phyloP scores from a whole-genome alignment of 1,139 yeast genomes.

The Sugiyamaella grinbergsii region DNA sequence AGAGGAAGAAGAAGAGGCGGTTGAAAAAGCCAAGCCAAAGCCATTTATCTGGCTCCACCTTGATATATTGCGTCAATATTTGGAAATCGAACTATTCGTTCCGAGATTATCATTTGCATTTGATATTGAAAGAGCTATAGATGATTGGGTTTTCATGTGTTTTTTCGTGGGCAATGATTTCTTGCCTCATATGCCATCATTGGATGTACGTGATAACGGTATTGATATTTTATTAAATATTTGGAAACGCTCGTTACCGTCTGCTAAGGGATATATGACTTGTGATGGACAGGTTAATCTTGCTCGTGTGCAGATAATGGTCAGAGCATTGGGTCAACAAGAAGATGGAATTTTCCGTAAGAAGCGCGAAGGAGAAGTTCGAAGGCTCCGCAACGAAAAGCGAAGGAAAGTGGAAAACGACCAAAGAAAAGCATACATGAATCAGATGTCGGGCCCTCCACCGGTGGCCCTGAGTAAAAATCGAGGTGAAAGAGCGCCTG shows the following conservation, averaged over 20 bases:
- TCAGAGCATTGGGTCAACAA: conserved; percentile 64
- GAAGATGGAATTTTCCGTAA: conserved; percentile 80
- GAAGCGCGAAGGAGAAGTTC: conserved; percentile 65
- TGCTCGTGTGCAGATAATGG: conserved; percentile 70
- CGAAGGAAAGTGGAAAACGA: conserved; percentile 53
- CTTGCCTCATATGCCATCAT: conserved; percentile 91
- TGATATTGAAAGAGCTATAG: conserved; percentile 93
- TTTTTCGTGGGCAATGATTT: conserved; percentile 99
- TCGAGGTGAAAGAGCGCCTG: conserved; percentile 70
- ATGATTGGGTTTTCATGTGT: conserved; percentile 99
- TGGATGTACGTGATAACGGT: conserved; percentile 94
- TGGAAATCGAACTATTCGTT: conserved; percentile 73
- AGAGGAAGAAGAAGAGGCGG: conserved; percentile 54
- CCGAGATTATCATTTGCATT: conserved; percentile 72
- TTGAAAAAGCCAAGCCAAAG: conserved; percentile 64
- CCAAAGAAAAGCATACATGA: conserved; percentile 25
- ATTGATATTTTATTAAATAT: conserved; percentile 77
- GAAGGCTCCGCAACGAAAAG: conserved; percentile 64
- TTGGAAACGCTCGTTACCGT: conserved; percentile 77
- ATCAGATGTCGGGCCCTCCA: conserved; percentile 23
- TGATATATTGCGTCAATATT: conserved; percentile 82
- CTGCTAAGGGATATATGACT: conserved; percentile 74
- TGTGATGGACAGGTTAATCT: conserved; percentile 84
- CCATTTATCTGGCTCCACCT: conserved; percentile 96
- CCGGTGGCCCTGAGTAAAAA: conserved; percentile 33